phyloP scores from a whole-genome alignment of 768 basidiomycete species.

The Multifurca ochricompacta region DNA sequence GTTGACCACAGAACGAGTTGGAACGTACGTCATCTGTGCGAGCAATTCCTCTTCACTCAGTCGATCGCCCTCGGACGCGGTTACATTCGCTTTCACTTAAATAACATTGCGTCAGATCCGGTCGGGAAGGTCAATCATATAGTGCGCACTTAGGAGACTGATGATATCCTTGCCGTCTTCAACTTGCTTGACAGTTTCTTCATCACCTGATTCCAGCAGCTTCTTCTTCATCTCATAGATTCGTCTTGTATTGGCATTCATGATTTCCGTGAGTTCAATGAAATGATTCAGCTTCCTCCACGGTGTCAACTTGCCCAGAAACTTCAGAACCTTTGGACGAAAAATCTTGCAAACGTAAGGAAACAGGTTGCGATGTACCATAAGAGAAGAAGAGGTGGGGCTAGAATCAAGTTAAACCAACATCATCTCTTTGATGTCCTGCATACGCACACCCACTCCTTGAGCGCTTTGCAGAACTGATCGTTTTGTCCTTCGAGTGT shows the following conservation, averaged over 20 bases:
- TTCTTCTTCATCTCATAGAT: conserved; percentile 34
- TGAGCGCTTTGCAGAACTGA: conserved; percentile 22
- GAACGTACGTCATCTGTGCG: conserved; percentile 27
- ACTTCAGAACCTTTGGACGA: conserved; percentile 26
- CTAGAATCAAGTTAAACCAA: background rate
- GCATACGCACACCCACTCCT: conserved; percentile 12
- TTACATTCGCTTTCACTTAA: conserved; percentile 34
- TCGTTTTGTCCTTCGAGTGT: conserved; percentile 6
- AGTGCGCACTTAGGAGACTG: conserved; percentile 36
- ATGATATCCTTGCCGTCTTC: conserved; percentile 39
- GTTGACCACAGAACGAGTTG: background rate
- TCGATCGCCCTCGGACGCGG: conserved; percentile 28
- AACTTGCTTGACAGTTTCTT: conserved; percentile 28
- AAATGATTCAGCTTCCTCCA: conserved; percentile 27
- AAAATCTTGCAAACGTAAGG: conserved; percentile 7
- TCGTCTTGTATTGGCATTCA: conserved; percentile 31
- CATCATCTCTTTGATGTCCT: no score
- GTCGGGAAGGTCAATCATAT: background rate
- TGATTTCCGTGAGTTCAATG: conserved; percentile 29
- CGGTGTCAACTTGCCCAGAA: conserved; percentile 29
- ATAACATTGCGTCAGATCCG: background rate
- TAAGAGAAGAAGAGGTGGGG: conserved; percentile 7
- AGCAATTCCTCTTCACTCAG: conserved; percentile 33
- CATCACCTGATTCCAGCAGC: conserved; percentile 30
- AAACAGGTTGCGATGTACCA: background rate